Conservation (phyloP, 106 monocot genomes). For the Apostasia shenzhenica region DNA sequence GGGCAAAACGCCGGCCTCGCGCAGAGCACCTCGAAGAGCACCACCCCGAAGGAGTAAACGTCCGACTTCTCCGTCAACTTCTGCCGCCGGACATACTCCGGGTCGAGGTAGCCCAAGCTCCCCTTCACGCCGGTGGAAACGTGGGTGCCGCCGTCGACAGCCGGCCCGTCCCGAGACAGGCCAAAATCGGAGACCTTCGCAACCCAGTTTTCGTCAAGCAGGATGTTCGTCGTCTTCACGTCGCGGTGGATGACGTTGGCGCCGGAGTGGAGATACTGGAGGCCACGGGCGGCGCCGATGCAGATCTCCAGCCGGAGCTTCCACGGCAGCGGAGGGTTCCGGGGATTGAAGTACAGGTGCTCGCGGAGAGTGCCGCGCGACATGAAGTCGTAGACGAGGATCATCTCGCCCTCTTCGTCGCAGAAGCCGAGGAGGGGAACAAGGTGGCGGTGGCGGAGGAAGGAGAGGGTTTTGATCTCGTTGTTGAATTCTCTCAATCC, state of each 20-base stretch:
- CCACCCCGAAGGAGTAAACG: constrained; percentile 31
- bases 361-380: constrained; percentile 2
- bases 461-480: constrained; percentile 10
- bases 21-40: constrained; percentile 51
- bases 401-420: constrained; percentile 13
- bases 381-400: constrained; percentile 12
- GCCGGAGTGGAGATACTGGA: no score
- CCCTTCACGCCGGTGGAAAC: constrained; percentile 31
- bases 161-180: constrained; percentile 31
- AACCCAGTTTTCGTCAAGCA: constrained; percentile 46
- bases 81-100: constrained; percentile 53
- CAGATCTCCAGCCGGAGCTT: background rate
- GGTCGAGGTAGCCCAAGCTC: constrained; percentile 32
- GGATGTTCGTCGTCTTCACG: constrained; percentile 78
- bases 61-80: no score
- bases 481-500: constrained; percentile 9
- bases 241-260: constrained; percentile 65
- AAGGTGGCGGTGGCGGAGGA: constrained; percentile 6
- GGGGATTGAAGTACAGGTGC: constrained; percentile 7
- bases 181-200: constrained; percentile 66
- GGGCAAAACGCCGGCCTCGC: constrained; percentile 56
- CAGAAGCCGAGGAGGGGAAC: constrained; percentile 8
- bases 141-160: constrained; percentile 34
- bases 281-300: background rate
- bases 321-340: constrained; percentile 3